Conservation (phyloP, 169 alveolate genomes). For the Eimeria maxima region DNA sequence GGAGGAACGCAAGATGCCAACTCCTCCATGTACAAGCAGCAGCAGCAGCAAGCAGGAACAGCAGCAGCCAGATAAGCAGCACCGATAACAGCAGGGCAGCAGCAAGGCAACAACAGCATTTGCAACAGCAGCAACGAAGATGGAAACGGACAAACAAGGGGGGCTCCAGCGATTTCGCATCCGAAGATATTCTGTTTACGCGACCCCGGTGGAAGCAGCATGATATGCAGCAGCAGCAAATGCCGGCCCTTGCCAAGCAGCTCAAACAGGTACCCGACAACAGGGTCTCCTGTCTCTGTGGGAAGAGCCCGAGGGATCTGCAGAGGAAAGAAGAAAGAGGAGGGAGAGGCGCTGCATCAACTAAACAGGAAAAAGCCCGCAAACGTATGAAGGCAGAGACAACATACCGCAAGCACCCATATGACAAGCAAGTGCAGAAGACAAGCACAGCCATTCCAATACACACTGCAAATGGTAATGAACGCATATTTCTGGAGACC, state of each 20-base stretch:
- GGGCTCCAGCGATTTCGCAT: conserved; percentile 75
- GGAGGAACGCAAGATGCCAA: not conserved
- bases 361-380: too few species aligned
- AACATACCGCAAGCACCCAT: too few species aligned
- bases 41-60: too few species aligned
- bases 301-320: too few species aligned
- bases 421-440: too few species aligned
- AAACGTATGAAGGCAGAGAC: too few species aligned
- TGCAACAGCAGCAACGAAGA: not conserved
- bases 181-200: conserved; percentile 61
- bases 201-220: conserved; percentile 71
- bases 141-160: conserved; percentile 59
- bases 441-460: too few species aligned
- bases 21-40: not conserved
- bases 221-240: not conserved
- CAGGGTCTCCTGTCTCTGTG: not conserved
- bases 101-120: conserved; percentile 40
- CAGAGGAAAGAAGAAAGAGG: too few species aligned
- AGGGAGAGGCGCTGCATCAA: too few species aligned
- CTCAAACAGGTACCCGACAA: conserved; percentile 60
- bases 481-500: too few species aligned
- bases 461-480: too few species aligned
- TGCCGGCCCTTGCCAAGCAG: conserved; percentile 65
- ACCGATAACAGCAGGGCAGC: conserved; percentile 13
- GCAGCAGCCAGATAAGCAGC: conserved; percentile 6